These are phyloP conservation scores for Pilasporangium apinafurcum DNA, from an alignment of 352 stramenopile genomes.

Conservation along the genomic window DNA sequence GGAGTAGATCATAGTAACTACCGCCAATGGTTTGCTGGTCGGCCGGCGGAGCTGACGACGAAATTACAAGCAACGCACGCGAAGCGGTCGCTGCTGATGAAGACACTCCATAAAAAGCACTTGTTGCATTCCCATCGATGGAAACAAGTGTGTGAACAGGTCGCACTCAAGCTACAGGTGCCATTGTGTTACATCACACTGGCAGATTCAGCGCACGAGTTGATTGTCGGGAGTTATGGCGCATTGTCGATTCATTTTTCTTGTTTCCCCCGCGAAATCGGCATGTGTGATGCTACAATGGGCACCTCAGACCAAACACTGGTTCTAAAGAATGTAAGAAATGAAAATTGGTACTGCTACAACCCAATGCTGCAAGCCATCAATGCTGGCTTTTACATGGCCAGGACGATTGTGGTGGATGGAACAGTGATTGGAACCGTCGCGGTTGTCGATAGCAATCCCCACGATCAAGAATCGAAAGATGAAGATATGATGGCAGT, in stretches of 20 bases:
- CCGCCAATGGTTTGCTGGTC: slow-evolving; percentile 13
- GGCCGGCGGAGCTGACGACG: background rate
- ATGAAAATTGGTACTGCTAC: slow-evolving; percentile 6
- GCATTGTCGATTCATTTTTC: slow-evolving; percentile 19
- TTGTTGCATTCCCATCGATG: slow-evolving; percentile 18
- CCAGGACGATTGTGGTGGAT: slow-evolving; percentile 3
- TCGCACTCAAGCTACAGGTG: slow-evolving; percentile 1
- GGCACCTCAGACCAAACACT: slow-evolving; percentile 7
- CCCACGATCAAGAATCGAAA: slow-evolving; percentile 2
- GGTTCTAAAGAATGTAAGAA: slow-evolving; percentile 1
- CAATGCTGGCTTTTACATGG: slow-evolving; percentile 17
- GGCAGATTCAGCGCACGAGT: slow-evolving; percentile 7
- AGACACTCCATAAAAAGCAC: slow-evolving; percentile 12
- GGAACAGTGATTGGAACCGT: slow-evolving; percentile 13
- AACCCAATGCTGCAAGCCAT: slow-evolving; percentile 15
- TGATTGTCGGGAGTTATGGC: slow-evolving; percentile 15
- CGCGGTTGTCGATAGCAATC: slow-evolving; percentile 9
- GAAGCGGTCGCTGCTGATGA: slow-evolving; percentile 11
- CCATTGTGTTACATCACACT: slow-evolving; percentile 13
- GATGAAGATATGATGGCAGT: slow-evolving; percentile 3
- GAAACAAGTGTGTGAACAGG: slow-evolving; percentile 3
- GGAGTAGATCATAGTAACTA: slow-evolving; percentile 10
- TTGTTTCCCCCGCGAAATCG: slow-evolving; percentile 17
- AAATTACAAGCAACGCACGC: slow-evolving; percentile 5
- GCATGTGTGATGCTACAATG: slow-evolving; percentile 19